phyloP scores from a whole-genome alignment of 768 basidiomycete species.

The Leucogyrophana mollusca region DNA sequence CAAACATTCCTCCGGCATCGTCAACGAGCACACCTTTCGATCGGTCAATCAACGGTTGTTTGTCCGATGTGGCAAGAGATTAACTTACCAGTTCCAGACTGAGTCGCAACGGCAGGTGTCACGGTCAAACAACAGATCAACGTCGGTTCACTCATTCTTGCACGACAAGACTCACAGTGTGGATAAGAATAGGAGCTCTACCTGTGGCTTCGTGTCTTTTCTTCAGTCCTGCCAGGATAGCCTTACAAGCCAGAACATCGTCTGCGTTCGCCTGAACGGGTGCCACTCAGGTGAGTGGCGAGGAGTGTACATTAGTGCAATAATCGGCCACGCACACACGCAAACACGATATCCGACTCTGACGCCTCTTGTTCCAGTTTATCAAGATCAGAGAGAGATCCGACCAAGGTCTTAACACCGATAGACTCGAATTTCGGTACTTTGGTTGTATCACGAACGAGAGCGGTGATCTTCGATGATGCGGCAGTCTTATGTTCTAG shows the following conservation, averaged over 20 bases:
- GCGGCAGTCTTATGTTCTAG: conserved; percentile 41
- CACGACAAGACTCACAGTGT: conserved; percentile 66
- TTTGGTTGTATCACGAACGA: conserved; percentile 44
- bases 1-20: conserved; percentile 38
- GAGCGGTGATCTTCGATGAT: conserved; percentile 42
- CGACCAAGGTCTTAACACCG: conserved; percentile 35
- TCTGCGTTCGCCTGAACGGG: conserved; percentile 44
- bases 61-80: background rate
- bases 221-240: conserved; percentile 53
- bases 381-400: conserved; percentile 38
- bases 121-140: too few relatives aligned
- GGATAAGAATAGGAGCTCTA: conserved; percentile 48
- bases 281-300: background rate
- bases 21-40: conserved; percentile 18
- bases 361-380: conserved; percentile 40
- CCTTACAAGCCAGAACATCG: conserved; percentile 40
- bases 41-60: background rate
- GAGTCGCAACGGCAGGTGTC: too few relatives aligned
- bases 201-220: conserved; percentile 41
- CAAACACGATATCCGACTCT: conserved; percentile 42
- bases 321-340: conserved; percentile 39
- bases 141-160: too few relatives aligned
- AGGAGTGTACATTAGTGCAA: too few relatives aligned
- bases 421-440: conserved; percentile 13
- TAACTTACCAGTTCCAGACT: conserved; percentile 48